phyloP scores from a whole-genome alignment of 1,284 basidiomycete genomes.

The Tilletia indica region DNA sequence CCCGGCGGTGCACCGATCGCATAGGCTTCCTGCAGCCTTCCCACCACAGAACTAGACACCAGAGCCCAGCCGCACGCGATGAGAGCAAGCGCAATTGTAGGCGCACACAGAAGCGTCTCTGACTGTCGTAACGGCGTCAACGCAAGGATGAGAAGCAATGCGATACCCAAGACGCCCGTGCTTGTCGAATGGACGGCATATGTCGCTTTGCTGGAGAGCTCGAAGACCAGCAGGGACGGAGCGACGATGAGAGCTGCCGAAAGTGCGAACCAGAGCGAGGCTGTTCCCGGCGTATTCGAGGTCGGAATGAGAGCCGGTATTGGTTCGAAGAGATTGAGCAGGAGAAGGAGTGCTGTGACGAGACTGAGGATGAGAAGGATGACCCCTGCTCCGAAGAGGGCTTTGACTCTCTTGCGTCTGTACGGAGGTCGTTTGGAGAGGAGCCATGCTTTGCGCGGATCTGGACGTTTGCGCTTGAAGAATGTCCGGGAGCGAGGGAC shows the following conservation, averaged over 20 bases:
- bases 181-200: conserved; percentile 32
- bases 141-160: conserved; percentile 22
- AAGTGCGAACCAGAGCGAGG: conserved; percentile 39
- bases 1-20: conserved; percentile 15
- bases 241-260: conserved; percentile 33
- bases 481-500: conserved; percentile 7
- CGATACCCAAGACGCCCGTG: conserved; percentile 28
- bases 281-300: conserved; percentile 31
- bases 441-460: conserved; percentile 4
- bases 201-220: conserved; percentile 36
- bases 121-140: background rate
- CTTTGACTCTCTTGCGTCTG: conserved; percentile 21
- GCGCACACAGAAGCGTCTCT: conserved; percentile 28
- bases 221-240: conserved; percentile 39
- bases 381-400: conserved; percentile 31
- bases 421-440: background rate
- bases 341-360: conserved; percentile 30
- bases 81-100: conserved; percentile 28
- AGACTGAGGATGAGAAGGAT: conserved; percentile 31
- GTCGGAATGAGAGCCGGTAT: conserved; percentile 35
- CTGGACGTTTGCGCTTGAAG: conserved; percentile 12
- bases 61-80: conserved; percentile 20
- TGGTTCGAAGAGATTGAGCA: conserved; percentile 34
- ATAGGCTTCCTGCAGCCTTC: conserved; percentile 6
- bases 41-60: background rate